Base-by-base conservation (phyloP, 1,284 basidiomycete genomes). In the Ganoderma lucidum region DNA sequence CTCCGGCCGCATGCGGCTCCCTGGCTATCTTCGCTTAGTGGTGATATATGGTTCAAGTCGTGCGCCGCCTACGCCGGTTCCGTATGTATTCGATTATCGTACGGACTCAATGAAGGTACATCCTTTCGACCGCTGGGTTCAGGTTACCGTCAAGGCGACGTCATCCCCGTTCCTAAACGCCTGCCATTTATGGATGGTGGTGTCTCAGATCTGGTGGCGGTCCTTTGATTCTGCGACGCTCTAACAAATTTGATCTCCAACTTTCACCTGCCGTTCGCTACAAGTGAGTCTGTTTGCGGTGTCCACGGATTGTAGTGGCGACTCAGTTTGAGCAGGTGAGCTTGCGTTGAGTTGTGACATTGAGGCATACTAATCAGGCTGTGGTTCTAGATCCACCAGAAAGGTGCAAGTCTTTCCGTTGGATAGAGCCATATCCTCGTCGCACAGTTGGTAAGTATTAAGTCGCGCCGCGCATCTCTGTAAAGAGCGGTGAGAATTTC, bases 21-120 rank as follows among this genome's bases (percentile, higher is more conserved):
- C n/a, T 60, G 39, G 35, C 23, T 41, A 6, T 32, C 17, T 3
- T 8, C 45, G n/a, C 44, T 51, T 42, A 35, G 59, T 10, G 41
- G 45, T 41, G n/a, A 51, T 23, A 28, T 28, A 28, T 28, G 23
- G 48, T 51, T 12, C 23, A 28, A 14, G 44, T 17, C 10, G 19
- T 37, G 10, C 44, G 62, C 62, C 32, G 19, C 42, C 53, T 32
- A 32, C 15, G 30, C 15, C 53, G 12, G 17, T 51, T 12, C 23
- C 48, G 17, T 65, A 60, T 66, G 65, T 62, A 66, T 66, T 19
- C 17, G 51, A 59, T 19, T 45, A 28, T 59, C 45, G 48, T 53
- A 62, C 41, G 44, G 45, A 37, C n/a, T 60, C 19, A 39, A 53
- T 30, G 62, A 32, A 42, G 35, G 62, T 23, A 14, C 44, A 3